Evolutionary conservation across 163 green algal species (phyloP).

Genomic region (Picocystis sp.): DNA sequence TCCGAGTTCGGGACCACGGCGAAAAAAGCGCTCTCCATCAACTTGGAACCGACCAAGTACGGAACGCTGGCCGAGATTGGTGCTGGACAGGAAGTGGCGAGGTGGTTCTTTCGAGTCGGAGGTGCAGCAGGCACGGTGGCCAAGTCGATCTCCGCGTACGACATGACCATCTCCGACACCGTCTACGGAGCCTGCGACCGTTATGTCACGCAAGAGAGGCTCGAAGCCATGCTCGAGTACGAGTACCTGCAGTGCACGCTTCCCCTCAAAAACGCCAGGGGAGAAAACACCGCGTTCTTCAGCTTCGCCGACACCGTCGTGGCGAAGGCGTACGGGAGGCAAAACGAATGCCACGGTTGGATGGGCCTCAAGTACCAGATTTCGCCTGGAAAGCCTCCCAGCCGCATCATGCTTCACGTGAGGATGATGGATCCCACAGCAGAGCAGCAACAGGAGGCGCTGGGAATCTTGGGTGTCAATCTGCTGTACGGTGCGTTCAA

Average conservation of each 20-base stretch:
- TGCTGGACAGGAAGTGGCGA: slow-evolving; percentile 29
- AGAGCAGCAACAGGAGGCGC: slow-evolving; percentile 27
- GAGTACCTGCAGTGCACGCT: slow-evolving; percentile 26
- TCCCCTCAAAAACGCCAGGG: slow-evolving; percentile 21
- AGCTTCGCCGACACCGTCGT: slow-evolving; percentile 35
- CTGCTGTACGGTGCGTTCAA: slow-evolving; percentile 24
- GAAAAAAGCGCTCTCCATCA: slow-evolving; percentile 27
- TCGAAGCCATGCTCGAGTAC: slow-evolving; percentile 34
- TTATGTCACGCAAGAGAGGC: slow-evolving; percentile 29
- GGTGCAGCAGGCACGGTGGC: slow-evolving; percentile 31
- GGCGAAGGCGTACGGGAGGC: slow-evolving; percentile 19
- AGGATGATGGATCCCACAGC: slow-evolving; percentile 29
- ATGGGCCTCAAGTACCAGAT: slow-evolving; percentile 31
- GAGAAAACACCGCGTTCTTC: slow-evolving; percentile 29
- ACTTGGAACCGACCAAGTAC: slow-evolving; percentile 28
- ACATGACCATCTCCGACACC: slow-evolving; percentile 34
- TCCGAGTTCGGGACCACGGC: no score
- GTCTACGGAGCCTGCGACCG: slow-evolving; percentile 23
- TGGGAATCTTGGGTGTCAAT: slow-evolving; percentile 34
- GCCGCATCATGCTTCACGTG: slow-evolving; percentile 28
- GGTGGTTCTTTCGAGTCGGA: slow-evolving; percentile 20
- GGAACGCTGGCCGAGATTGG: slow-evolving; percentile 35
- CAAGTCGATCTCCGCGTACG: slow-evolving; percentile 31
- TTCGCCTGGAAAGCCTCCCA: slow-evolving; percentile 16
- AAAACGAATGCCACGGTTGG: slow-evolving; percentile 41